Base-by-base conservation (phyloP, 1,284 basidiomycete genomes). In the Mycosarcoma maydis region DNA sequence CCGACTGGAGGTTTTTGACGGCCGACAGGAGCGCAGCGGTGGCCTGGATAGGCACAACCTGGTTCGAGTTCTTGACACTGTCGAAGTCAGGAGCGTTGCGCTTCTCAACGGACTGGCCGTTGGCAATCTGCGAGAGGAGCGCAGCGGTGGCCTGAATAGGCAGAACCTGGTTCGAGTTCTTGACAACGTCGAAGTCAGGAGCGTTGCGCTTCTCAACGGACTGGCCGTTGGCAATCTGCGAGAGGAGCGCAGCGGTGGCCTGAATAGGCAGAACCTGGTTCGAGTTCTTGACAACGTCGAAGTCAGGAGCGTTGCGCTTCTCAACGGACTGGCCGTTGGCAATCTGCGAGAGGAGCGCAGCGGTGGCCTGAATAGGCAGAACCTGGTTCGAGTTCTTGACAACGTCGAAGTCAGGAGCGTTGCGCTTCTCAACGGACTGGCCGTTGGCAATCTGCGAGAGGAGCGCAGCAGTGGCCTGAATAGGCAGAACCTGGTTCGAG, bases 401-500 rank as follows among this genome's bases (percentile, higher is more conserved):
- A 29, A 29, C 27, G 27, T 29, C 13, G 27, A 6, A 7, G 7
- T 29, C 27, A 6, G 6, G 7, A 13, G 6, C 6, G 27, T 29
- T 6, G 13, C 64, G 61, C 61, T 65, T 48, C 16, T 30, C 13
- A 5, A 44, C 60, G 44, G 45, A 43, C 36, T 37, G 54, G 22
- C 32, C 42, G 57, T 56, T 53, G 38, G 51, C 46, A 17, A 60
- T 56, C 52, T 58, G 50, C 16, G 67, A 55, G 19, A 70, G 67
- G 23, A 51, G 47, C 33, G 67, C 67, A 42, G 54, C 23, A 5
- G 67, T 70, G n/a, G 60, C 67, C 56, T 70, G 29, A 45, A 70
- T 56, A 22, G 67, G 67, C 11, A 55, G 17, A 14, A 70, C 32
- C 47, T 64, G 51, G 41, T 32, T 33, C 52, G n/a, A n/a, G 67